Evolutionary conservation across 441 rosid genomes (phyloP).

Genomic region (Bruguiera hainesii): DNA sequence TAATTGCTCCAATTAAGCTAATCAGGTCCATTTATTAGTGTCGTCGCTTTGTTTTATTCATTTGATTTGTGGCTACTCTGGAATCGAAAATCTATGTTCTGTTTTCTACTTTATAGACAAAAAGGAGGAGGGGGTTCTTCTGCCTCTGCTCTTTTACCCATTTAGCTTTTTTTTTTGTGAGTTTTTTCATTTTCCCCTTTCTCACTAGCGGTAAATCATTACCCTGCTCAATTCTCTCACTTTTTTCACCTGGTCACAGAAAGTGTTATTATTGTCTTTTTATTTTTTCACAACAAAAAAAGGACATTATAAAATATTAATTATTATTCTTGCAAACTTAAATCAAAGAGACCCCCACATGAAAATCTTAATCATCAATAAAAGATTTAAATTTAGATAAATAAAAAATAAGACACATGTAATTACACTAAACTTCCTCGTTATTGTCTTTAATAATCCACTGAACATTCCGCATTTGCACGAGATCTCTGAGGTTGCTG

Average conservation of each 20-base stretch:
- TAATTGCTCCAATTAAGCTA: too few species aligned
- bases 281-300: too few species aligned
- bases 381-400: too few species aligned
- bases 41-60: too few species aligned
- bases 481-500: background rate
- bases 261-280: background rate
- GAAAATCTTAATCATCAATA: too few species aligned
- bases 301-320: too few species aligned
- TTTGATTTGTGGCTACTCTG: too few species aligned
- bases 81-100: background rate
- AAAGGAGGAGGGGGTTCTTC: background rate
- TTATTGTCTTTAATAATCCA: background rate
- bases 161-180: background rate
- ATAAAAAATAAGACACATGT: too few species aligned
- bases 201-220: background rate
- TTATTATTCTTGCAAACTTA: too few species aligned
- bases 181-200: background rate
- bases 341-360: too few species aligned
- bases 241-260: background rate
- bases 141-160: background rate
- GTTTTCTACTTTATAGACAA: background rate
- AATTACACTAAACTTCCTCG: too few species aligned
- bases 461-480: constrained; percentile 27
- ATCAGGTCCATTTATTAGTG: too few species aligned
- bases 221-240: background rate